Evolutionary conservation across 495 filamentous ascomycete genomes (phyloP).

Genomic region (Penicillium lagena): DNA sequence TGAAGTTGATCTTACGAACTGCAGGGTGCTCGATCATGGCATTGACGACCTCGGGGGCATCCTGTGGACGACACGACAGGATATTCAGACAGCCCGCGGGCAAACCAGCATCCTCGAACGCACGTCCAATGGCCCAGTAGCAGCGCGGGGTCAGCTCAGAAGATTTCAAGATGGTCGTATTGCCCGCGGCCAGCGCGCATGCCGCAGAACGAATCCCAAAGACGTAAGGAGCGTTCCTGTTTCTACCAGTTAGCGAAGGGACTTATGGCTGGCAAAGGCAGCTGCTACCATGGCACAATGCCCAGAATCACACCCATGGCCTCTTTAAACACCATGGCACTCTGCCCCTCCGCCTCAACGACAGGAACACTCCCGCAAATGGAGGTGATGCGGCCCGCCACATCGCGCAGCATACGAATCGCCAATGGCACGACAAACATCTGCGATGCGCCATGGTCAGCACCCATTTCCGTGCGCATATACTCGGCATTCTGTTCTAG

Average conservation of each 20-base stretch:
- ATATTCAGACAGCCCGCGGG: conserved; percentile 51
- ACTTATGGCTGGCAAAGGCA: neutral
- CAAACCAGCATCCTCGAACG: conserved; percentile 67
- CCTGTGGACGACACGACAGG: conserved; percentile 42
- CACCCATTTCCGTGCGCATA: conserved; percentile 69
- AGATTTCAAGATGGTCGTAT: conserved; percentile 69
- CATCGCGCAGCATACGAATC: conserved; percentile 59
- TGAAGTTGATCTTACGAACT: conserved; percentile 58
- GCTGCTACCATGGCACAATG: conserved; percentile 71
- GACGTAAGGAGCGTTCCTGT: conserved; percentile 59
- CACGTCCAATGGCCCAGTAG: conserved; percentile 62
- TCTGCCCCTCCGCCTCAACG: conserved; percentile 45
- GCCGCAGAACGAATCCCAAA: conserved; percentile 61
- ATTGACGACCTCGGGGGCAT: conserved; percentile 49
- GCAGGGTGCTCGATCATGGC: conserved; percentile 49
- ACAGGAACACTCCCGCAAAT: conserved; percentile 61
- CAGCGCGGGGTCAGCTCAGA: conserved; percentile 67
- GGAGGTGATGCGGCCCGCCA: conserved; percentile 58
- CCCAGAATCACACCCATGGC: conserved; percentile 76
- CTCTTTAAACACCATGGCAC: conserved; percentile 67
- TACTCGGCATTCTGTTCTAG: conserved; percentile 53
- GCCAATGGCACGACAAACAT: conserved; percentile 54
- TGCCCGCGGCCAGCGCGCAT: conserved; percentile 76
- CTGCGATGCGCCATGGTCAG: conserved; percentile 35
- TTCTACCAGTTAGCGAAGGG: neutral